A percentile compares a stretch with the other conserved stretches of the same genome.
phyloP scores from a whole-genome alignment of 768 basidiomycete species.

The Mycena pura region DNA sequence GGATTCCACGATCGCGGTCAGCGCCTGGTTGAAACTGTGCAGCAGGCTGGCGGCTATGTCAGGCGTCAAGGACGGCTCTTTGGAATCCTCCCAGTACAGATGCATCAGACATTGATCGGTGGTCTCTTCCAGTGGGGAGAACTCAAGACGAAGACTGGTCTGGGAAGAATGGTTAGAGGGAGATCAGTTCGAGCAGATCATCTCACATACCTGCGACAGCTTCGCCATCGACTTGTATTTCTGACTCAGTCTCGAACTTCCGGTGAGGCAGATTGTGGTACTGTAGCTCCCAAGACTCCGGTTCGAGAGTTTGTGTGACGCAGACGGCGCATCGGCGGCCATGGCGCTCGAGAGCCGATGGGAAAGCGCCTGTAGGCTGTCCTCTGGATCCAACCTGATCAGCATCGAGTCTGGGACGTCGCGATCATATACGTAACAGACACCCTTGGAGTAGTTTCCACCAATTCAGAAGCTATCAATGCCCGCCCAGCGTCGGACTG shows the following conservation, averaged over 20 bases:
- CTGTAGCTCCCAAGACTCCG: slow-evolving; percentile 1
- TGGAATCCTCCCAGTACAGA: not conserved
- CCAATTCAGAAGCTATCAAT: not conserved
- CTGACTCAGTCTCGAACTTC: not conserved
- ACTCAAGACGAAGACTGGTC: slow-evolving; percentile 5
- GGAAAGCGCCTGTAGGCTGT: not conserved
- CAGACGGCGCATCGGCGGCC: not conserved
- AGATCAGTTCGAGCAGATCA: not conserved
- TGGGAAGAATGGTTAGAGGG: not conserved
- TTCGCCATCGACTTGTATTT: not conserved
- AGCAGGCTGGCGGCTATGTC: slow-evolving; percentile 1
- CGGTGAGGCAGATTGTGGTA: not conserved
- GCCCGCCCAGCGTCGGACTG: slow-evolving; percentile 3
- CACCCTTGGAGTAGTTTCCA: not conserved
- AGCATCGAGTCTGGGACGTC: no score
- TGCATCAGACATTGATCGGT: slow-evolving; percentile 2
- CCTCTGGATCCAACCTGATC: not conserved
- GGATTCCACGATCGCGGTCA: not conserved
- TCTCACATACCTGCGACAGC: not conserved
- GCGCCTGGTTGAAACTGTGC: slow-evolving; percentile 3
- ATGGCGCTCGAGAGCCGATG: not conserved
- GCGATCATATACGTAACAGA: slow-evolving; percentile 1
- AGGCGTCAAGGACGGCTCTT: slow-evolving; percentile 1
- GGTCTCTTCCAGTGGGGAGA: not conserved
- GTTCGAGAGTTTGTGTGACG: not conserved